phyloP scores from a whole-genome alignment of 106 monocot species.

The Dioscorea alata region DNA sequence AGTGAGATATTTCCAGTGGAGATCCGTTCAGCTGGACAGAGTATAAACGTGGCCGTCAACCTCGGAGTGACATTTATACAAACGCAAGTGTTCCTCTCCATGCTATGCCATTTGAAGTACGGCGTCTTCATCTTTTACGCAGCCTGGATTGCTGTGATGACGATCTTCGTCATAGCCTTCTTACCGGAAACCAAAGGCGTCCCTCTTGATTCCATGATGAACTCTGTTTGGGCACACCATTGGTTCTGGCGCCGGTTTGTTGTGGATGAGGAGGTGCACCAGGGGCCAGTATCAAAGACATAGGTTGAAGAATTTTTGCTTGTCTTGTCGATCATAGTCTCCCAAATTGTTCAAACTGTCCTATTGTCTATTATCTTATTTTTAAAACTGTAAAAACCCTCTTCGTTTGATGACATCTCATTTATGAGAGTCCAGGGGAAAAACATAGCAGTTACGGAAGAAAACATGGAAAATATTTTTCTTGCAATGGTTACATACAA shows the following conservation, averaged over 20 bases:
- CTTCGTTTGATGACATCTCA: no score
- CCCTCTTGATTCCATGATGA: constrained; percentile 60
- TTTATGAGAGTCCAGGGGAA: no score
- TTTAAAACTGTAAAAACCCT: no score
- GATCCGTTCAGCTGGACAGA: constrained; percentile 51
- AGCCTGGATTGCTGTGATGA: constrained; percentile 47
- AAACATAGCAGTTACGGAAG: no score
- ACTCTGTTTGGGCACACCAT: constrained; percentile 34
- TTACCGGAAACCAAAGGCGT: constrained; percentile 64
- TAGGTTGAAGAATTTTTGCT: no score
- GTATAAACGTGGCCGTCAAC: constrained; percentile 31
- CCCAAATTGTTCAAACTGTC: no score
- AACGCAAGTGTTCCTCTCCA: constrained; percentile 43
- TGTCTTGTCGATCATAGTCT: no score
- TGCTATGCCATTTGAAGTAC: constrained; percentile 47
- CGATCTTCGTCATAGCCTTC: constrained; percentile 26
- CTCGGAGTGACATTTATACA: constrained; percentile 27
- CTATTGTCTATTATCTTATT: no score
- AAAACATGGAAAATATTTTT: no score
- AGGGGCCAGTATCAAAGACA: no score
- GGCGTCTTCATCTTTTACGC: constrained; percentile 42
- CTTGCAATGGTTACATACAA: no score
- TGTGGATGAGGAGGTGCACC: constrained; percentile 10
- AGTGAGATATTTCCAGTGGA: constrained; percentile 60
- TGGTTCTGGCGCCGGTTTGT: constrained; percentile 61